Conservation (phyloP, 2,329 filamentous ascomycete species). For the Calonectria montana region DNA sequence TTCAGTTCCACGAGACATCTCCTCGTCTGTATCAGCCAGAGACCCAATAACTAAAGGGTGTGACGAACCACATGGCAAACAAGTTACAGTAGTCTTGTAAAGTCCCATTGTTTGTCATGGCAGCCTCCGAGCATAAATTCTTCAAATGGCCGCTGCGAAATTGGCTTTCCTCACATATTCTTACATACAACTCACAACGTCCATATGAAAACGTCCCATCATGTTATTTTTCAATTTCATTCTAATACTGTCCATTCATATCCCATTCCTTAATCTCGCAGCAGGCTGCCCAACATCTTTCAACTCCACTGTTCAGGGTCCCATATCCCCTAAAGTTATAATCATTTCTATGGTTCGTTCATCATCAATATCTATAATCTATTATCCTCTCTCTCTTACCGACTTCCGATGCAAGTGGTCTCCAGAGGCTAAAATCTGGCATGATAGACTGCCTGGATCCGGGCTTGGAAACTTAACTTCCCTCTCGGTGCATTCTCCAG, state of each 20-base stretch:
- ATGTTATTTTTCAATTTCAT: conserved; percentile 27
- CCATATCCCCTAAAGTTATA: conserved; percentile 68
- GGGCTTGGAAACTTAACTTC: conserved; percentile 66
- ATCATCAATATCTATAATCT: neutral
- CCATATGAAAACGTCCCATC: neutral
- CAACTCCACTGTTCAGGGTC: neutral
- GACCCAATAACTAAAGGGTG: neutral
- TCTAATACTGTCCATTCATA: conserved; percentile 6
- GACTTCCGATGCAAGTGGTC: conserved; percentile 61
- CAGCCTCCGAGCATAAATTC: conserved; percentile 15
- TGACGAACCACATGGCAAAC: neutral
- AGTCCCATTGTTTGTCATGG: neutral
- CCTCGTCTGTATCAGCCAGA: conserved; percentile 1
- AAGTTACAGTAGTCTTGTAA: neutral
- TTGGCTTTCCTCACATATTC: neutral
- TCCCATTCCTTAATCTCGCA: neutral
- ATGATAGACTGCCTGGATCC: conserved; percentile 58
- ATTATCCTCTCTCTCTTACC: conserved; percentile 6
- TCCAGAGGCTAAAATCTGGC: conserved; percentile 72
- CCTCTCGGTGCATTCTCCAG: conserved; percentile 68
- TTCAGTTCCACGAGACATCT: conserved; percentile 36
- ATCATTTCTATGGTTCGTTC: conserved; percentile 70
- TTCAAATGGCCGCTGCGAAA: neutral
- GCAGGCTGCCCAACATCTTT: conserved; percentile 10
- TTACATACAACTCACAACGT: neutral